Percentiles rank a stretch among this genome's conserved stretches.
Evolutionary conservation across 306 rosid species (phyloP).

Genomic region (Clitoria ternatea): DNA sequence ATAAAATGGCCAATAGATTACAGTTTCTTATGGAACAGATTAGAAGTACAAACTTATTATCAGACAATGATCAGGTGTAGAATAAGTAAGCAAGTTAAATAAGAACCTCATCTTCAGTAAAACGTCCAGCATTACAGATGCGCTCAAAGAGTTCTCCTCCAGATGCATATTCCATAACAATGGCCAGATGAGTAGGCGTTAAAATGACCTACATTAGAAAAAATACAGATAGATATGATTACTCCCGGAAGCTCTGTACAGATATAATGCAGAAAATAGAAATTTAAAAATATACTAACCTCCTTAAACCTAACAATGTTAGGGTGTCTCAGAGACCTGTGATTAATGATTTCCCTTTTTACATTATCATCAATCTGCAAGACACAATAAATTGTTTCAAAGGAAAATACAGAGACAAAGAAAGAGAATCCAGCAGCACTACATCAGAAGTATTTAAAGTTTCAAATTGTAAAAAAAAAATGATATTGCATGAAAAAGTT

Average conservation of each 20-base stretch:
- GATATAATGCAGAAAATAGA: not conserved
- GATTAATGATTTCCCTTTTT: constrained; percentile 90
- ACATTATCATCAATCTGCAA: constrained; percentile 95
- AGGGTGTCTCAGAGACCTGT: constrained; percentile 93
- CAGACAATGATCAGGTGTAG: not conserved
- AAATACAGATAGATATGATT: not conserved
- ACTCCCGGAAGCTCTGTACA: not conserved
- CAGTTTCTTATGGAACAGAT: constrained; percentile 5
- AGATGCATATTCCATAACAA: constrained; percentile 94
- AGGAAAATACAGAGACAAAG: not conserved
- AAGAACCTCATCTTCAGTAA: constrained; percentile 80
- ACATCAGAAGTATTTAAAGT: not conserved
- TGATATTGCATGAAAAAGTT: not conserved
- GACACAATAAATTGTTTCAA: constrained; percentile 24
- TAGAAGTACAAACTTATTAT: not conserved
- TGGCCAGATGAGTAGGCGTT: constrained; percentile 91
- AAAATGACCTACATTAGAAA: constrained; percentile 56
- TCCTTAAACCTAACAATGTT: constrained; percentile 93
- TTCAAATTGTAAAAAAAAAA: not conserved
- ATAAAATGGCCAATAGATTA: constrained; percentile 18
- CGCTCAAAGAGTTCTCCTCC: constrained; percentile 92
- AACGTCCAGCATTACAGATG: constrained; percentile 71
- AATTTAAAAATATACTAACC: constrained; percentile 42
- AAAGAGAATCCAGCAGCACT: not conserved
- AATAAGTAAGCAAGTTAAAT: constrained; percentile 1